These are phyloP conservation scores for Sparassis latifolia DNA, from an alignment of 1,284 basidiomycete species.

Conservation along the genomic window DNA sequence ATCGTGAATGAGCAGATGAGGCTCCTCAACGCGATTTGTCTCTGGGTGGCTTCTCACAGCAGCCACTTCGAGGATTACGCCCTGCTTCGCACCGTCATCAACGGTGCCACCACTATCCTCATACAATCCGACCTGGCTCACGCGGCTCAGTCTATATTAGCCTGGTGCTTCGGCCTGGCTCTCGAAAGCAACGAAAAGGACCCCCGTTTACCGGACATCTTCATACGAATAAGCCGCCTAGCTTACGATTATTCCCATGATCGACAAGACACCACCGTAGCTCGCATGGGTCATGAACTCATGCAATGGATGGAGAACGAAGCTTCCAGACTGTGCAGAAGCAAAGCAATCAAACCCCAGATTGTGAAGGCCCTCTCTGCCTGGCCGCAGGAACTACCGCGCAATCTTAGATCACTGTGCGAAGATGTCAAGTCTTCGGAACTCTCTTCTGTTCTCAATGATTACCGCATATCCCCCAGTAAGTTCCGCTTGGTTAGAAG, in stretches of 20 bases:
- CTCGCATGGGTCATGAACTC: conserved; percentile 39
- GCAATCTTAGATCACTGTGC: conserved; percentile 36
- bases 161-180: conserved; percentile 65
- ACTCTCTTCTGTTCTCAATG: conserved; percentile 48
- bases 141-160: conserved; percentile 68
- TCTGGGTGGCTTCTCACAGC: conserved; percentile 62
- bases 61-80: conserved; percentile 50
- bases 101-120: conserved; percentile 62
- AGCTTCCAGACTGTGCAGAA: conserved; percentile 34
- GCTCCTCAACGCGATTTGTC: conserved; percentile 63
- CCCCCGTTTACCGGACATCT: conserved; percentile 52
- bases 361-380: conserved; percentile 55
- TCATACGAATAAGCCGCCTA: conserved; percentile 57
- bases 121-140: conserved; percentile 61
- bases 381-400: conserved; percentile 61
- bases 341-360: conserved; percentile 33
- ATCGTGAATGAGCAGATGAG: conserved; percentile 85
- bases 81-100: conserved; percentile 62
- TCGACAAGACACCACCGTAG: conserved; percentile 21
- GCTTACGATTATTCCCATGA: conserved; percentile 45
- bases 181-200: conserved; percentile 32
- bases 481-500: conserved; percentile 72
- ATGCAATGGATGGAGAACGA: conserved; percentile 61
- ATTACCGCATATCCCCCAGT: conserved; percentile 52
- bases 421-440: conserved; percentile 38